Percentiles rank a stretch among this genome's conserved stretches.
Evolutionary conservation across 345 rosid species (phyloP).

Genomic region (Pelargonium nanum): DNA sequence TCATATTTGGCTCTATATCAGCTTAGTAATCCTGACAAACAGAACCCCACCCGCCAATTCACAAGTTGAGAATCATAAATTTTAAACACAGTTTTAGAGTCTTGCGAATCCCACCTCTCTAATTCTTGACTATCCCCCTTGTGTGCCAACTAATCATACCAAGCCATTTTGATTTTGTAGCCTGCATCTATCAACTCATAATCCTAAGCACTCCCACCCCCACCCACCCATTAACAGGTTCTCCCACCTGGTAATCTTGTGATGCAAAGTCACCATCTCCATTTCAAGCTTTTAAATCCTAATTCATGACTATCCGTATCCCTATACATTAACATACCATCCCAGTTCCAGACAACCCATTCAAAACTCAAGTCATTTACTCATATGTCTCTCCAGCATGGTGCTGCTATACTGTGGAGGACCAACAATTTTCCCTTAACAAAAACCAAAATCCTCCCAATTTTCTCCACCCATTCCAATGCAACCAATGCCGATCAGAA

Average conservation of each 20-base stretch:
- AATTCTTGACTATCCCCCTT: too few species aligned
- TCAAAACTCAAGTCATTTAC: not conserved
- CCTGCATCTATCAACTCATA: too few species aligned
- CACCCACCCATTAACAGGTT: not conserved
- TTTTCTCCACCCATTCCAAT: not conserved
- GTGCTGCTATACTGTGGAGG: not conserved
- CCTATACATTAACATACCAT: not conserved
- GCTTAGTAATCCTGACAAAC: too few species aligned
- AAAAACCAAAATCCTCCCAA: not conserved
- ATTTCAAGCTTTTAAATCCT: not conserved
- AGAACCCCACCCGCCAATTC: not conserved
- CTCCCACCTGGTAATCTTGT: not conserved
- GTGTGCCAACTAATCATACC: too few species aligned
- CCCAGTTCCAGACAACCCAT: not conserved
- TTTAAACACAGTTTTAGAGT: too few species aligned
- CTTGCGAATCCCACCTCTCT: too few species aligned
- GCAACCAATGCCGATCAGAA: not conserved
- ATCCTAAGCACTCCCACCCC: too few species aligned
- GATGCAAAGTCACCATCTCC: not conserved
- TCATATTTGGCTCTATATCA: not conserved
- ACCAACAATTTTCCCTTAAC: not conserved
- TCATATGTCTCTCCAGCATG: not conserved
- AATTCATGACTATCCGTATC: not conserved
- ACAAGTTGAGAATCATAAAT: not conserved
- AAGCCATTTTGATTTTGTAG: too few species aligned